Percentiles rank a stretch among this genome's conserved stretches.
phyloP scores from a whole-genome alignment of 2,329 filamentous ascomycete genomes.

The Epichloe uncinata region DNA sequence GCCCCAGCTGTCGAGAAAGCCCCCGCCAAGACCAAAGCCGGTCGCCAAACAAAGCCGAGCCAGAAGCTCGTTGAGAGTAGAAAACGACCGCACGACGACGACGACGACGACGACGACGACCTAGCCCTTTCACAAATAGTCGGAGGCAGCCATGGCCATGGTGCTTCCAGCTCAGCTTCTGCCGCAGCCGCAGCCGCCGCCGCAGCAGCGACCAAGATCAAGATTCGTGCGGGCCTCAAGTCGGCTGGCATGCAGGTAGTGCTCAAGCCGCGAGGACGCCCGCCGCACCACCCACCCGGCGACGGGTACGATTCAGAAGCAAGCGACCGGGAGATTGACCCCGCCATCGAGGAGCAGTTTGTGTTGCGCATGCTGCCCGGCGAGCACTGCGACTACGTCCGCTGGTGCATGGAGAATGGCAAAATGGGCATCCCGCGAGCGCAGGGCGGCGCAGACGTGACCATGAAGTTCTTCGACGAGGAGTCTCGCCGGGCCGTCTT shows the following conservation, averaged over 20 bases:
- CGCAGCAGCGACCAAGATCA: constrained; percentile 37
- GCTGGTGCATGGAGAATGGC: constrained; percentile 60
- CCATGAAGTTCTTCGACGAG: constrained; percentile 64
- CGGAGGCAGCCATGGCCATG: neutral
- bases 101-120: constrained; percentile 34
- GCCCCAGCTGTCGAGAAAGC: constrained; percentile 19
- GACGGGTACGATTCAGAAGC: constrained; percentile 96
- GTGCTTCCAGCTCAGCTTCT: neutral
- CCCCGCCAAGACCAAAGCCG: constrained; percentile 42
- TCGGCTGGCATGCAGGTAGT: constrained; percentile 24
- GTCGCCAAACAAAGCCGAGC: constrained; percentile 45
- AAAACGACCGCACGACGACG: constrained; percentile 47
- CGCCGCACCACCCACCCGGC: constrained; percentile 57
- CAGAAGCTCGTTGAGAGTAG: constrained; percentile 43
- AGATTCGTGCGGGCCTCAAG: constrained; percentile 30
- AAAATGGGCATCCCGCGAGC: constrained; percentile 54
- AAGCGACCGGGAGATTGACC: constrained; percentile 77
- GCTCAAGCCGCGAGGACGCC: constrained; percentile 53
- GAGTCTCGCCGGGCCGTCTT: constrained; percentile 64
- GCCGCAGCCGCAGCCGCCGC: constrained; percentile 12
- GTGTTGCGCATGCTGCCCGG: constrained; percentile 80
- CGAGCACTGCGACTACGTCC: constrained; percentile 72
- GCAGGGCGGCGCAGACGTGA: constrained; percentile 62
- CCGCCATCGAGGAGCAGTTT: constrained; percentile 79
- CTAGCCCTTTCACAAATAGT: constrained; percentile 17